Evolutionary conservation across 306 rosid genomes (phyloP).

Genomic region (Cucumis melo): DNA sequence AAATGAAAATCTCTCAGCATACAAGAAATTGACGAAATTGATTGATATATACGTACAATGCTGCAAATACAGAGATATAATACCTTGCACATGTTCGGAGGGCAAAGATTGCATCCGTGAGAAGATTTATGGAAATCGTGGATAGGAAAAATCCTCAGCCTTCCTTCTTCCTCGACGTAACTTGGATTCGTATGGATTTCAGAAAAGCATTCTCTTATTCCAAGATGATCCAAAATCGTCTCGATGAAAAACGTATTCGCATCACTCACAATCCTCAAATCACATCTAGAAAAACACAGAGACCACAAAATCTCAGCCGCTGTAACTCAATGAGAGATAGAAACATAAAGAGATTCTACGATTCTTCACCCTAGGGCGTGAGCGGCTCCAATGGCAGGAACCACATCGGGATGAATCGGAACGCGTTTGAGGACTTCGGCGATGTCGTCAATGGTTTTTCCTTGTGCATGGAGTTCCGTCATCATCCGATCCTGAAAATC

Average conservation of each 20-base stretch:
- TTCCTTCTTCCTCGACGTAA: neutral
- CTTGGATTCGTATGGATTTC: constrained; percentile 4
- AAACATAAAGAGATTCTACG: neutral
- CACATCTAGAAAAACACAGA: neutral
- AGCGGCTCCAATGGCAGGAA: constrained; percentile 51
- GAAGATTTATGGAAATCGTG: constrained; percentile 17
- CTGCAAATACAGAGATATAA: neutral
- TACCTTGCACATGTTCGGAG: constrained; percentile 76
- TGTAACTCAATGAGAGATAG: neutral
- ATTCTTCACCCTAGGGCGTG: constrained; percentile 34
- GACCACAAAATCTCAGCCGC: neutral
- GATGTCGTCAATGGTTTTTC: constrained; percentile 39
- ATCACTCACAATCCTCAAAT: constrained; percentile 8
- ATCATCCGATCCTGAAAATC: constrained; percentile 56
- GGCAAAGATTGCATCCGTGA: constrained; percentile 27
- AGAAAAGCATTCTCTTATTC: neutral
- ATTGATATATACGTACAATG: too few relatives aligned
- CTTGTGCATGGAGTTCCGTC: constrained; percentile 49
- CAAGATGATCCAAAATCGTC: neutral
- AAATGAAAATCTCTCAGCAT: neutral
- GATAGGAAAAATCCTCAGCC: neutral
- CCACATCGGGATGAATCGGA: constrained; percentile 40
- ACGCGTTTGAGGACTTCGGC: constrained; percentile 28
- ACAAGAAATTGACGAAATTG: too few relatives aligned
- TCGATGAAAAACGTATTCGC: constrained; percentile 1